Evolutionary conservation across 331 rosid species (phyloP), one percentile per base, ranked within the genome.

Genomic region (Erythrophleum ivorense): DNA sequence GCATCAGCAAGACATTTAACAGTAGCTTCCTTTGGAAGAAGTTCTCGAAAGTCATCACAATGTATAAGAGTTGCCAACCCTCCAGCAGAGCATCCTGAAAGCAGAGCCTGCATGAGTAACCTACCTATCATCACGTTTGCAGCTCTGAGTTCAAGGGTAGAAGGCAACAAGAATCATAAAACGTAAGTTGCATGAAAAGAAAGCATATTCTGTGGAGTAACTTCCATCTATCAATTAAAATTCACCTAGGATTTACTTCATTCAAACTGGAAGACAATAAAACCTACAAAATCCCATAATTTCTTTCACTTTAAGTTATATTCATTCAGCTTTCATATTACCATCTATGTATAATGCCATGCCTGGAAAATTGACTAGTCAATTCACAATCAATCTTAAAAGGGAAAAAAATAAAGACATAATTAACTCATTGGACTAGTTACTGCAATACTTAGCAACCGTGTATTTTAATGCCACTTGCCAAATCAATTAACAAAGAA

Each of bases 1-100:
- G 98, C 98, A 82, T 93, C 99, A 67, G 97, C 91, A 65, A 95
- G 94, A 85, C 98, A 95, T 82, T 93, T 95, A 73, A 91, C 94
- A 53, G 90, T 89, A 55, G 89, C 87, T 76, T 84, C 83, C 76
- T 83, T 81, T 3, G 95, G 97, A 50, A 93, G 80, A 81, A 81
- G 70, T 55, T 85, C 80, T 71, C 88, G 79, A 57, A 95, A 95
- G 81, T 80, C 90, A 84, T 95, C 97, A 79, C 99, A 95, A 76
- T 93, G 98, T 86, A 95, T 83, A 81, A 96, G 98, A 82, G 92
- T 81, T 19, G 99, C 97, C 92, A 95, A 85, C 9, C 98, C 98
- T 62, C 99, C 97, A 31, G 99, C 96, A 70, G 98, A 95, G 89
- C 99, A 95, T 84, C 99, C 99, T 34, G 98, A 88, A 84, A 95